Percentiles rank a stretch among this genome's conserved stretches.
Conservation (phyloP, 23 red algal species). For the Agarophyton chilense region DNA sequence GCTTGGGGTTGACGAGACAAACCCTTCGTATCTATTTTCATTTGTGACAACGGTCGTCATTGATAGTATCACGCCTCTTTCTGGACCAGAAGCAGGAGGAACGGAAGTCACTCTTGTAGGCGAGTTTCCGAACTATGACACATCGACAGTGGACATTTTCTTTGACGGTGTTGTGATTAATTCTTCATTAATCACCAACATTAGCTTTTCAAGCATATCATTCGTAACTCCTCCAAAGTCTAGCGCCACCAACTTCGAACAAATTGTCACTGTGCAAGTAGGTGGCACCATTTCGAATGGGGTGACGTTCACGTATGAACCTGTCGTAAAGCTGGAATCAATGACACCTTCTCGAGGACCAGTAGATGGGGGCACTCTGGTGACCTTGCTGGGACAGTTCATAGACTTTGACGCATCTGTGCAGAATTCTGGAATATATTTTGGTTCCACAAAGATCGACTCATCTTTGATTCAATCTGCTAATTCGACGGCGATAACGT, state of each 20-base stretch:
- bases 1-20: slow-evolving; percentile 25
- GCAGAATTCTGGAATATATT: slow-evolving; percentile 35
- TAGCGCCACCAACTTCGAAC: slow-evolving; percentile 11
- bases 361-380: slow-evolving; percentile 46
- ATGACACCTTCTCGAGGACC: slow-evolving; percentile 41
- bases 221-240: slow-evolving; percentile 46
- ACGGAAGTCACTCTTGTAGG: slow-evolving; percentile 47
- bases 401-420: slow-evolving; percentile 44
- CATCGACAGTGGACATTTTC: slow-evolving; percentile 6
- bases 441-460: slow-evolving; percentile 47
- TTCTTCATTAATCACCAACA: slow-evolving; percentile 20
- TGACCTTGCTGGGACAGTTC: slow-evolving; percentile 67
- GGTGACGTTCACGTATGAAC: slow-evolving; percentile 43
- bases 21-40: slow-evolving; percentile 45
- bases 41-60: slow-evolving; percentile 2
- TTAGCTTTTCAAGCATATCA: slow-evolving; percentile 18
- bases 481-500: slow-evolving; percentile 29
- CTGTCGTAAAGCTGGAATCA: slow-evolving; percentile 29
- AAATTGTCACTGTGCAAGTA: slow-evolving; percentile 28
- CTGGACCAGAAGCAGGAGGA: slow-evolving; percentile 47
- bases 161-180: slow-evolving; percentile 37
- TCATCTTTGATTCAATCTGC: slow-evolving; percentile 2
- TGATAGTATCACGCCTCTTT: slow-evolving; percentile 42
- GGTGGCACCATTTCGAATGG: slow-evolving; percentile 36
- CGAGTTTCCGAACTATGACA: slow-evolving; percentile 49